These are phyloP conservation scores for Centrapalus pauciflorus DNA, from an alignment of 129 eudicot species.

Conservation along the genomic window DNA sequence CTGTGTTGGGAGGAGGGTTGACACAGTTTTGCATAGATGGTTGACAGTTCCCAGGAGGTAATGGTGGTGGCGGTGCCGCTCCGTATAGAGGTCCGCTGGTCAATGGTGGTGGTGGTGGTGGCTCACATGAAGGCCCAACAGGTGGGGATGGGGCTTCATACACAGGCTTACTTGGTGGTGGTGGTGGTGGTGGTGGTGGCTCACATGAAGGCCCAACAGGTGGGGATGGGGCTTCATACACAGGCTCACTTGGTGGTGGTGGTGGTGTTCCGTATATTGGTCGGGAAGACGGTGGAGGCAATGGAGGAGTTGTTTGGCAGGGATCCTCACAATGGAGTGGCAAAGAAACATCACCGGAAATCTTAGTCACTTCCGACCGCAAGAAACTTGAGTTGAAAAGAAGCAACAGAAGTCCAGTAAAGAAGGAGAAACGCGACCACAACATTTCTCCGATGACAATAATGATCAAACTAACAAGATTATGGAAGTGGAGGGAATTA, in stretches of 20 bases:
- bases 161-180: background rate
- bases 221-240: slow-evolving; percentile 12
- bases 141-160: slow-evolving; percentile 16
- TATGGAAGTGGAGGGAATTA: background rate
- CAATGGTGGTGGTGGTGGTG: slow-evolving; percentile 21
- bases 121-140: background rate
- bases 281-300: background rate
- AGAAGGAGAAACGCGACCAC: background rate
- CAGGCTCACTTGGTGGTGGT: slow-evolving; percentile 11
- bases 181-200: slow-evolving; percentile 20
- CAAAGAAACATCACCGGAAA: background rate
- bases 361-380: background rate
- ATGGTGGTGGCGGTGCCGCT: slow-evolving; percentile 14
- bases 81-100: slow-evolving; percentile 13
- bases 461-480: slow-evolving; percentile 8
- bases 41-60: slow-evolving; percentile 4
- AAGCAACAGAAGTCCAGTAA: background rate
- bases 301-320: slow-evolving; percentile 26
- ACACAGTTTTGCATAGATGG: slow-evolving; percentile 28
- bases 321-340: slow-evolving; percentile 24
- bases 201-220: background rate
- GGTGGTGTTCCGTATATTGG: slow-evolving; percentile 29
- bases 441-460: slow-evolving; percentile 14
- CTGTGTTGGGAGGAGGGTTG: slow-evolving; percentile 28
- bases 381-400: background rate